Base-by-base conservation (phyloP, 768 basidiomycete species). In the Suillus weaverae region DNA sequence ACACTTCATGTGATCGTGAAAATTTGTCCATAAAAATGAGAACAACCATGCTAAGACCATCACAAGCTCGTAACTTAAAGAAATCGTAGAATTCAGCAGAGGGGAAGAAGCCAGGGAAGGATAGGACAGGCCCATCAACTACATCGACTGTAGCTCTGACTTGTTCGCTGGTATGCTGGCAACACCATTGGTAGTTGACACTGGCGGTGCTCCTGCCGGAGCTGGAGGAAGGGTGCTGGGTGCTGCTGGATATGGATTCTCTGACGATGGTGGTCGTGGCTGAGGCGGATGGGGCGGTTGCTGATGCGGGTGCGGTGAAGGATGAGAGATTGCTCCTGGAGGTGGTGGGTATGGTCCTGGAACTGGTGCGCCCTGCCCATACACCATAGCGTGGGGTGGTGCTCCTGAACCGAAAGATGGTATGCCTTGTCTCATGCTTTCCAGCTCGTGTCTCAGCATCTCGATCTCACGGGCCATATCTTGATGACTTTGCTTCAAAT, bases 391-490 rank as follows among this genome's bases (percentile, higher is more conserved):
- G 61, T 82, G 78, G 67, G 83, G 81, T 16, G 84, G 80, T 10
- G 77, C 84, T 56, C 80, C 77, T 26, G 85, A 77, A 65, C 81
- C 77, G 70, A 86, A 88, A 3, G 82, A 74, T 13, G 84, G 77
- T 60, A 84, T 80, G 50, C 87, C 89, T 71, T 87, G 83, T 59
- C 89, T 89, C 63, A 85, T 64, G 65, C 75, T 74, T 30, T 87
- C 91, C 57, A 92, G 72, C 74, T 95, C 94, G 69, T 90, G 88
- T 71, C 91, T 83, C 64, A 95, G 77, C 75, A 87, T 81, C 51
- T 94, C 92, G 50, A 94, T 83, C 74, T 95, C 93, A 65, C 90
- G 84, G 2, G 81, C 80, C 88, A 94, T 86, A 48, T 92, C 89
- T 71, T 89, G 85, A 72, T 93, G 87, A 62, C 80, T 84, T 66